phyloP scores from a whole-genome alignment of 768 basidiomycete species.

The Xerocomus brunneocitrinus region DNA sequence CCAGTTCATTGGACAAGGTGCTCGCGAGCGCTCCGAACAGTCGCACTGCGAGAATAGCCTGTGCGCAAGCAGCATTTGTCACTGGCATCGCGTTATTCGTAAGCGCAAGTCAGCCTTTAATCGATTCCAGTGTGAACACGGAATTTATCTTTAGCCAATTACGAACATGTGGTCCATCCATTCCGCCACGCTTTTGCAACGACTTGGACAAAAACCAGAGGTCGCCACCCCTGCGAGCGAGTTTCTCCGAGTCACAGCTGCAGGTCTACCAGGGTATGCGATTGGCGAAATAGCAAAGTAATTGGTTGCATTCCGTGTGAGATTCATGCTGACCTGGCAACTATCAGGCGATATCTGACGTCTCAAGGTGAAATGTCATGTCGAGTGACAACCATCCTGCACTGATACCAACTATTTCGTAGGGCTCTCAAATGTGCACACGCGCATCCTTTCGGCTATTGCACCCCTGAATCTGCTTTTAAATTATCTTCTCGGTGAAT shows the following conservation, averaged over 20 bases:
- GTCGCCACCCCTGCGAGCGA: constrained; percentile 37
- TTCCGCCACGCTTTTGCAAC: constrained; percentile 37
- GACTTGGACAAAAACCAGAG: constrained; percentile 33
- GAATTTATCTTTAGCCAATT: constrained; percentile 15
- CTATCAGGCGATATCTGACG: constrained; percentile 18
- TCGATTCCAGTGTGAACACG: background rate
- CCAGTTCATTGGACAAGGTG: constrained; percentile 19
- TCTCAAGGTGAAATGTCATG: constrained; percentile 13
- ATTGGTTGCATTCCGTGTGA: background rate
- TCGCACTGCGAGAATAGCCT: constrained; percentile 14
- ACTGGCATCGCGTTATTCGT: constrained; percentile 24
- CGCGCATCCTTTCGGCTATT: constrained; percentile 18
- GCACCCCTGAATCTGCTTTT: constrained; percentile 21
- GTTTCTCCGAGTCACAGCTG: constrained; percentile 36
- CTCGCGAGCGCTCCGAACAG: constrained; percentile 11
- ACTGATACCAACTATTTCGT: background rate
- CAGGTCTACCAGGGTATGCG: constrained; percentile 46
- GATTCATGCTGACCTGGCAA: background rate
- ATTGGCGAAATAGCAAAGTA: constrained; percentile 39
- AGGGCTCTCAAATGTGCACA: constrained; percentile 24
- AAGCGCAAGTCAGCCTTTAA: background rate
- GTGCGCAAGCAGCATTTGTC: constrained; percentile 18
- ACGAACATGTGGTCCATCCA: constrained; percentile 19
- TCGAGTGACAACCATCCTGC: background rate
- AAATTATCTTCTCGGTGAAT: constrained; percentile 26